Evolutionary conservation across 192 early-diverging fungal species (phyloP).

Genomic region (Backusella macrospora): DNA sequence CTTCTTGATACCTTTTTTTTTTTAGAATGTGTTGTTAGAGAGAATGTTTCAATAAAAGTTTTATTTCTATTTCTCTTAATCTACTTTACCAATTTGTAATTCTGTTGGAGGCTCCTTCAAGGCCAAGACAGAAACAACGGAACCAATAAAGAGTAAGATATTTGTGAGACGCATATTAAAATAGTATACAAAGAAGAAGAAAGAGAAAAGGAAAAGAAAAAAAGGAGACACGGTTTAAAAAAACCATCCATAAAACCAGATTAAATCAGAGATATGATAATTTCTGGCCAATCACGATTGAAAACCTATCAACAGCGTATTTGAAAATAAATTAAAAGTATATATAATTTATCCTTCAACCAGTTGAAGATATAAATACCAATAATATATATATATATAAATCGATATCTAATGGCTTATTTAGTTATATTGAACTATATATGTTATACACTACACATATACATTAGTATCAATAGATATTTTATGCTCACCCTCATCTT

Average conservation of each 20-base stretch:
- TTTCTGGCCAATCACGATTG: neutral
- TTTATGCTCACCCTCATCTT: too few species aligned
- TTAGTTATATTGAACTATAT: too few species aligned
- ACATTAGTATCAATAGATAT: too few species aligned
- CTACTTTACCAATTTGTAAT: constrained; percentile 52
- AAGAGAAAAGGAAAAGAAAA: constrained; percentile 6
- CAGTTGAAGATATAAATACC: too few species aligned
- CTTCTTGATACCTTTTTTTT: constrained; percentile 53
- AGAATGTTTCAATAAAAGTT: too few species aligned
- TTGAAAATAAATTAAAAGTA: neutral
- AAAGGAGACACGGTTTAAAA: neutral
- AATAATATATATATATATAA: too few species aligned
- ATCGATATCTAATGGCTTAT: too few species aligned
- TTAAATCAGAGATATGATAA: neutral
- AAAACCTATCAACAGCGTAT: neutral
- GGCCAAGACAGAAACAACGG: constrained; percentile 27
- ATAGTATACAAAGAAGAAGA: constrained; percentile 2
- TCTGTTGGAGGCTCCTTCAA: constrained; percentile 41
- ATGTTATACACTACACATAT: too few species aligned
- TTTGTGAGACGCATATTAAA: constrained; percentile 17
- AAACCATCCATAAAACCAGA: too few species aligned
- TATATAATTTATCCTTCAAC: too few species aligned
- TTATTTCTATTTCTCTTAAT: neutral
- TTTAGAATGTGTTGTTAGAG: neutral
- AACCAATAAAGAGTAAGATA: neutral